Percentiles rank a stretch among this genome's conserved stretches.
Evolutionary conservation across 257 asterid species (phyloP).

Genomic region (Solanum chmielewskii): DNA sequence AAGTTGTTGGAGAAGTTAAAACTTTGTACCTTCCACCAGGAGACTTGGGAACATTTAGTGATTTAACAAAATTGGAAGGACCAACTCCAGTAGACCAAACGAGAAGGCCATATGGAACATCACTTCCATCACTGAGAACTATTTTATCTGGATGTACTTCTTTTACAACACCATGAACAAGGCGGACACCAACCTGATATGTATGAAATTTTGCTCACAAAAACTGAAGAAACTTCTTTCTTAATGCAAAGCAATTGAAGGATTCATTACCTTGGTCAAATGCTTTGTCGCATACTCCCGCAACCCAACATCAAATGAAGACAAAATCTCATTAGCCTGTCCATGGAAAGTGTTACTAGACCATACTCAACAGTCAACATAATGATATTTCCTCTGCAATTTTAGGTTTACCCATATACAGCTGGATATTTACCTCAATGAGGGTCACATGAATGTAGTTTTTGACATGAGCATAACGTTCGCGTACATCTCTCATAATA

Average conservation of each 20-base stretch:
- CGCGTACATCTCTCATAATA: conserved; percentile 73
- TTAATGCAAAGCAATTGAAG: too few relatives aligned
- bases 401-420: not conserved
- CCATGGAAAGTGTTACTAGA: not conserved
- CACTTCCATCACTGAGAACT: conserved; percentile 82
- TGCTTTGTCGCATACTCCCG: conserved; percentile 85
- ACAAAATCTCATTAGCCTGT: conserved; percentile 85
- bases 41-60: conserved; percentile 63
- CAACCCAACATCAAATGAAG: conserved; percentile 79
- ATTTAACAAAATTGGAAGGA: conserved; percentile 59
- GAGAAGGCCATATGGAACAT: conserved; percentile 88
- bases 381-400: not conserved
- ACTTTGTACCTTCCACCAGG: conserved; percentile 49
- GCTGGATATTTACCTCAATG: conserved; percentile 52
- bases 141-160: conserved; percentile 65
- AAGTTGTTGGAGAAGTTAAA: too few relatives aligned
- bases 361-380: not conserved
- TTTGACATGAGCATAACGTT: conserved; percentile 70
- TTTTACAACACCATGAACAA: conserved; percentile 79
- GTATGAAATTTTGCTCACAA: too few relatives aligned
- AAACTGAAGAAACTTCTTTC: too few relatives aligned
- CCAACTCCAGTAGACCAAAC: conserved; percentile 98
- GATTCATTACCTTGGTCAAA: conserved; percentile 46
- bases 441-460: conserved; percentile 84
- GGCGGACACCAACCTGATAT: conserved; percentile 54